These are phyloP conservation scores for Zygosaccharomyces gambellarensis DNA, from an alignment of 805 yeast genomes.

Conservation along the genomic window DNA sequence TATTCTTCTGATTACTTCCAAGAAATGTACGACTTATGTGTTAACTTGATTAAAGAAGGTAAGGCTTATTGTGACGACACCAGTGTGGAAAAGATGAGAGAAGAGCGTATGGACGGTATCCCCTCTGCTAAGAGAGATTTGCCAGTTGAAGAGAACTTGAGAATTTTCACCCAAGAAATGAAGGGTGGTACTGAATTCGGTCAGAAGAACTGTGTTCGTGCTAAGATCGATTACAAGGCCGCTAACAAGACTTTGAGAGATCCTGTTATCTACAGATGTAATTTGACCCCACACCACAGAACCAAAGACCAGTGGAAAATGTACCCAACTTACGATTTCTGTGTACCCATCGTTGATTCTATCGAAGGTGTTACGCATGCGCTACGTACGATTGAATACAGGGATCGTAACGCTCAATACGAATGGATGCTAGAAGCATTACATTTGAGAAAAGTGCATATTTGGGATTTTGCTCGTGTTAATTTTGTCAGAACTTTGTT, in stretches of 20 bases:
- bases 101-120: slow-evolving; percentile 97
- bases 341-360: slow-evolving; percentile 95
- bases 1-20: slow-evolving; percentile 93
- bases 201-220: slow-evolving; percentile 87
- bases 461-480: slow-evolving; percentile 98
- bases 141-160: slow-evolving; percentile 85
- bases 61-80: slow-evolving; percentile 98
- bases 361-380: slow-evolving; percentile 98
- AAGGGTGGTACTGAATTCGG: slow-evolving; percentile 91
- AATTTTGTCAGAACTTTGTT: slow-evolving; percentile 93
- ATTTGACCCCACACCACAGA: slow-evolving; percentile 96
- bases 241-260: slow-evolving; percentile 94
- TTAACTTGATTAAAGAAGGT: slow-evolving; percentile 88
- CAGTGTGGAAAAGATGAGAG: slow-evolving; percentile 91
- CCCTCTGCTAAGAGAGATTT: slow-evolving; percentile 90
- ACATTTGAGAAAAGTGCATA: slow-evolving; percentile 82
- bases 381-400: slow-evolving; percentile 94
- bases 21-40: slow-evolving; percentile 80
- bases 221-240: slow-evolving; percentile 89
- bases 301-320: slow-evolving; percentile 91
- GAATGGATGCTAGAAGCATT: slow-evolving; percentile 89
- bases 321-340: slow-evolving; percentile 98
- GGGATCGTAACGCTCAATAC: slow-evolving; percentile 98
- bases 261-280: slow-evolving; percentile 96
- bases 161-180: slow-evolving; percentile 86